Percentiles rank a stretch among this genome's conserved stretches.
phyloP scores from a whole-genome alignment of 2,329 filamentous ascomycete species.

The Zalaria sp. region DNA sequence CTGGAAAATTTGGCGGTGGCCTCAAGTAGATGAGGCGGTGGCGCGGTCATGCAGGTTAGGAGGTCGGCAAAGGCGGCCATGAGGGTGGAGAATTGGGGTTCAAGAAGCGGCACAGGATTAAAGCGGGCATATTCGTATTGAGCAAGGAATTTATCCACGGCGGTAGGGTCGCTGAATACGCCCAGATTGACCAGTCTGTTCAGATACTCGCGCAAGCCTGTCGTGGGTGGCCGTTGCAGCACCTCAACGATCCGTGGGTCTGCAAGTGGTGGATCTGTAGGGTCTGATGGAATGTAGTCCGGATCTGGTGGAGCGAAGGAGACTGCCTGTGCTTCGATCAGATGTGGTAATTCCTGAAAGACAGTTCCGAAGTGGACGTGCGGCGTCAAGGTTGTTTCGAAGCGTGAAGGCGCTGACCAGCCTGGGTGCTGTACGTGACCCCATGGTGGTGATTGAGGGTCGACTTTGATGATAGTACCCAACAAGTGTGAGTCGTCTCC shows the following conservation, averaged over 20 bases:
- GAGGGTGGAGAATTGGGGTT: constrained; percentile 57
- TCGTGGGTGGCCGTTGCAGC: constrained; percentile 54
- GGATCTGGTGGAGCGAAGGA: constrained; percentile 56
- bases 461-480: constrained; percentile 7
- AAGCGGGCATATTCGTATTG: constrained; percentile 80
- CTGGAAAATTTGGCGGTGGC: background rate
- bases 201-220: constrained; percentile 71
- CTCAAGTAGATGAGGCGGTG: background rate
- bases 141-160: constrained; percentile 48
- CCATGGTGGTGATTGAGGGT: constrained; percentile 45
- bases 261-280: constrained; percentile 29
- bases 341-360: constrained; percentile 67
- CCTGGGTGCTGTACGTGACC: constrained; percentile 73
- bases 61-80: constrained; percentile 79
- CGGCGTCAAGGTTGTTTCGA: constrained; percentile 50
- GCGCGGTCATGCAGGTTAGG: constrained; percentile 52
- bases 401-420: constrained; percentile 62
- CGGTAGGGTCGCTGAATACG: constrained; percentile 40
- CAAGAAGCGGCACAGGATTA: constrained; percentile 53
- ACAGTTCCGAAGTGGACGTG: constrained; percentile 75
- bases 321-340: constrained; percentile 89
- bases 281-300: constrained; percentile 22
- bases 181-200: constrained; percentile 53
- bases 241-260: constrained; percentile 56
- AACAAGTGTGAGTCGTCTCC: constrained; percentile 12